Evolutionary conservation across 768 basidiomycete genomes (phyloP), one percentile per base, ranked within the genome.

Genomic region (Pulveroboletus sp.): DNA sequence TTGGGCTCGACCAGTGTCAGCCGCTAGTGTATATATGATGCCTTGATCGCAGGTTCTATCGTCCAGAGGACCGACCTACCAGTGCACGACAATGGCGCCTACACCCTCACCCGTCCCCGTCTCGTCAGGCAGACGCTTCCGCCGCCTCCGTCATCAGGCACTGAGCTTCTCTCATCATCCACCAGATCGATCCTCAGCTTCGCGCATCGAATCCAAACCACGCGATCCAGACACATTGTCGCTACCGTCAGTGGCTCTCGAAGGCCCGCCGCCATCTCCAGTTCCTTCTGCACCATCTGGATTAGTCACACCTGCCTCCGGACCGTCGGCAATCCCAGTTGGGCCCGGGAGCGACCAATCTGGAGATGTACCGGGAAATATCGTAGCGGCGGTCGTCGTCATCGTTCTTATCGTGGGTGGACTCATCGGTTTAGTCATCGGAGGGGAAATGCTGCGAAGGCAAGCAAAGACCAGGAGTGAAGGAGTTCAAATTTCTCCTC

Each of bases 1-100:
- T 11, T 24, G 22, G 24, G 39, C 42, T 47, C 43, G 19, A 41
- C 45, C 45, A 50, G 22, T 37, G 61, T 58, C 57, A 64, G 64
- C 63, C 63, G 27, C 61, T 43, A 53, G 36, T n/a, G 16, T 64
- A 61, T 59, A 51, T 66, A 65, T 65, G 56, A 56, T 14, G 44
- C 45, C 34, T 24, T 8, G 31, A 32, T 17, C 32, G 24, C 37
- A 22, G 20, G 37, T 46, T 36, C 45, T 26, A 29, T 42, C 29
- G n/a, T 16, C 22, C 30, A 38, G 34, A n/a, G n/a, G n/a, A 16
- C 38, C 39, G 36, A 43, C 27, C 47, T 14, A 29, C 26, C 46
- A 34, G 32, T 31, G n/a, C n/a, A 30, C 41, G 45, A 45, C 41
- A 27, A 67, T 65, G 63, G 62, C 57, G 12, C 64, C 63, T 19